Percentiles rank a stretch among this genome's conserved stretches.
Conservation (phyloP, 148 eudicot genomes). For the Limonium bicolor region DNA sequence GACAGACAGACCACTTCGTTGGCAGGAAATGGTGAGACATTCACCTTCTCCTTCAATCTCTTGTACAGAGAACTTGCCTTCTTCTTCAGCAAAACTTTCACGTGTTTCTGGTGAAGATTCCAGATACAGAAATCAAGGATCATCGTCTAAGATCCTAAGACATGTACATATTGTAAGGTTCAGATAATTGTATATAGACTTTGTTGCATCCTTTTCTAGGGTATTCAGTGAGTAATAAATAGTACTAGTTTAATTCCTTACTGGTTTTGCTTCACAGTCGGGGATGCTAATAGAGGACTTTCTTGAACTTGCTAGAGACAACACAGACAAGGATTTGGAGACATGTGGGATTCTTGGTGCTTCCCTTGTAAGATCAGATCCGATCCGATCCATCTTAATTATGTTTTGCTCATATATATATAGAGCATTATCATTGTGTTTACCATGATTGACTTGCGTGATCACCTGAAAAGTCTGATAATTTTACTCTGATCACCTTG, state of each 20-base stretch:
- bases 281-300: conserved; percentile 4
- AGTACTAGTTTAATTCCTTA: no score
- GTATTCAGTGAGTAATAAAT: no score
- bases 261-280: conserved; percentile 4
- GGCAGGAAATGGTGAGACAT: conserved; percentile 6
- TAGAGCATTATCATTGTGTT: no score
- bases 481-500: not conserved
- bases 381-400: no score
- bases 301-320: conserved; percentile 5
- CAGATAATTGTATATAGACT: not conserved
- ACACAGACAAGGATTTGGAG: conserved; percentile 33
- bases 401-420: no score
- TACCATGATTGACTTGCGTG: no score
- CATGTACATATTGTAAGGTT: conserved; percentile 5
- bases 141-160: conserved; percentile 2
- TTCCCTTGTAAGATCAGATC: conserved; percentile 49
- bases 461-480: not conserved
- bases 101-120: conserved; percentile 5
- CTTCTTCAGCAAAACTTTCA: not conserved
- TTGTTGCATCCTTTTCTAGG: no score
- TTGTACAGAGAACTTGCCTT: not conserved
- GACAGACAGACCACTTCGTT: no score
- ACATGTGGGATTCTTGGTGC: conserved; percentile 89
- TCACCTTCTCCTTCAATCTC: conserved; percentile 6
- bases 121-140: not conserved